phyloP scores from a whole-genome alignment of 2,329 filamentous ascomycete species.

The Apiospora marii region DNA sequence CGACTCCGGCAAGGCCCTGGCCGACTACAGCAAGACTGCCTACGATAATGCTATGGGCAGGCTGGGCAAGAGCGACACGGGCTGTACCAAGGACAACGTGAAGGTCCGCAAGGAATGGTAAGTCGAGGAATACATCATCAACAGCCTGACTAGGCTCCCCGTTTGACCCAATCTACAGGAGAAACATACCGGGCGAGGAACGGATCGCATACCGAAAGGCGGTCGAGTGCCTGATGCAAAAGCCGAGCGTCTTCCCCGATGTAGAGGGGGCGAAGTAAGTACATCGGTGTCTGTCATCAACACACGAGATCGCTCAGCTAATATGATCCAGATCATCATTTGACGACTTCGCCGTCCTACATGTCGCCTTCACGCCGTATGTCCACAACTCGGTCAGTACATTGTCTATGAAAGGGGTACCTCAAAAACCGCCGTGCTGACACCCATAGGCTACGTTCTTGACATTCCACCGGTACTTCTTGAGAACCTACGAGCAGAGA shows the following conservation, averaged over 20 bases:
- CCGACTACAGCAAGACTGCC: slow-evolving; percentile 36
- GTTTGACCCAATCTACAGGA: slow-evolving; percentile 31
- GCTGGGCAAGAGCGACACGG: slow-evolving; percentile 31
- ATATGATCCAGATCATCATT: slow-evolving; percentile 35
- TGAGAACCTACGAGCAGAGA: slow-evolving; percentile 45
- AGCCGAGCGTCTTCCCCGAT: slow-evolving; percentile 38
- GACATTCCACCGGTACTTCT: slow-evolving; percentile 47
- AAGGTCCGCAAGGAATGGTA: slow-evolving; percentile 42
- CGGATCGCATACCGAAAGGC: slow-evolving; percentile 38
- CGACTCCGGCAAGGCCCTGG: slow-evolving; percentile 38
- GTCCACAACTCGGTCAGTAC: slow-evolving; percentile 42
- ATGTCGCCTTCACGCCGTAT: slow-evolving; percentile 39
- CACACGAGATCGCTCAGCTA: background rate
- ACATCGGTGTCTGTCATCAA: background rate
- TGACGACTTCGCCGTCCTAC: slow-evolving; percentile 42
- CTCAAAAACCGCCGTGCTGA: background rate
- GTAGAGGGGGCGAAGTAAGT: slow-evolving; percentile 38
- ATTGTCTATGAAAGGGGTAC: background rate
- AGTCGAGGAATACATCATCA: background rate
- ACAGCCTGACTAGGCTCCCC: slow-evolving; percentile 4
- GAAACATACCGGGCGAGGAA: slow-evolving; percentile 37
- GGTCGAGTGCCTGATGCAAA: slow-evolving; percentile 40
- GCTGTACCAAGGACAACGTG: slow-evolving; percentile 40
- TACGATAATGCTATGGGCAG: slow-evolving; percentile 37
- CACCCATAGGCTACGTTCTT: slow-evolving; percentile 43